Evolutionary conservation across 2,329 filamentous ascomycete genomes (phyloP).

Genomic region (Sporothrix phasma): DNA sequence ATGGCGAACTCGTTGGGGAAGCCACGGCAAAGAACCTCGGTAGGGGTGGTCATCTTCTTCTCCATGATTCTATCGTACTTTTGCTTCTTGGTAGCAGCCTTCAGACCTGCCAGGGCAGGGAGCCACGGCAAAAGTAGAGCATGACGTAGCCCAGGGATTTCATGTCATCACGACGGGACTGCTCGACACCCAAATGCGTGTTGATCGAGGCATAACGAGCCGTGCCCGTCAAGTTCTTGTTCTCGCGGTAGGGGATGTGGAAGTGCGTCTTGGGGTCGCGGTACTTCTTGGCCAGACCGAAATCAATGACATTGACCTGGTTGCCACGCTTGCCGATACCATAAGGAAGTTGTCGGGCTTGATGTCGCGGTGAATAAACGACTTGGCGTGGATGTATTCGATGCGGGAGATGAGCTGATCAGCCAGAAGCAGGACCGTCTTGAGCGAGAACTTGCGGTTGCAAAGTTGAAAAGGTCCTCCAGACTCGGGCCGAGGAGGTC

Average conservation of each 20-base stretch:
- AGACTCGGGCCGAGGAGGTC: slow-evolving; percentile 91
- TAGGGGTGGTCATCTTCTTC: slow-evolving; percentile 99
- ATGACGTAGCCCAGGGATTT: slow-evolving; percentile 98
- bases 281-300: slow-evolving; percentile 99
- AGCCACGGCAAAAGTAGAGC: slow-evolving; percentile 99
- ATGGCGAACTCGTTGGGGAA: slow-evolving; percentile 99
- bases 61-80: slow-evolving; percentile 99
- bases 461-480: slow-evolving; percentile 99
- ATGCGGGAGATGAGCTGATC: slow-evolving; percentile 98
- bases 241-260: slow-evolving; percentile 99
- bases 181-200: slow-evolving; percentile 95
- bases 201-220: slow-evolving; percentile 98
- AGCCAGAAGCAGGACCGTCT: slow-evolving; percentile 92
- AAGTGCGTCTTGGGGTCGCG: slow-evolving; percentile 99
- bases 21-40: slow-evolving; percentile 94
- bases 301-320: slow-evolving; percentile 99
- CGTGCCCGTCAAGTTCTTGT: slow-evolving; percentile 99
- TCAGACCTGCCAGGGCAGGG: slow-evolving; percentile 87
- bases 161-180: slow-evolving; percentile 99
- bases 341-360: slow-evolving; percentile 99
- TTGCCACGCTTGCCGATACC: slow-evolving; percentile 98
- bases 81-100: slow-evolving; percentile 76
- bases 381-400: slow-evolving; percentile 99
- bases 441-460: slow-evolving; percentile 98
- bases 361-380: slow-evolving; percentile 98